Percentiles rank a stretch among this genome's conserved stretches.
Evolutionary conservation across 257 asterid species (phyloP).

Genomic region (Salvia rosmarinus): DNA sequence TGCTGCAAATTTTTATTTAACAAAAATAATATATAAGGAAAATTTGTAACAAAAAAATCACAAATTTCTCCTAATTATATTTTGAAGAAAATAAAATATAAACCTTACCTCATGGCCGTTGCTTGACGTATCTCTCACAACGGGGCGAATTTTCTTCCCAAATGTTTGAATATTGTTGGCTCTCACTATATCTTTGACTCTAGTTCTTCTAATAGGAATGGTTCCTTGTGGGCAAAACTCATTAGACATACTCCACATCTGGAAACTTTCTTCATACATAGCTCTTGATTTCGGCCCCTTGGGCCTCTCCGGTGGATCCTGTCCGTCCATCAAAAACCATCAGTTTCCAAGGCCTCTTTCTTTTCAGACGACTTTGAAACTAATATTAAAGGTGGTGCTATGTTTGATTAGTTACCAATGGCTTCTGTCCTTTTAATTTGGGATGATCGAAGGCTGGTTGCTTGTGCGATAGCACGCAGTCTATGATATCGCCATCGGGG

Average conservation of each 20-base stretch:
- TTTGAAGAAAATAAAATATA: neutral
- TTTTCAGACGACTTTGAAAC: neutral
- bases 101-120: conserved; percentile 79
- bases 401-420: conserved; percentile 53
- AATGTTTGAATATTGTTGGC: conserved; percentile 55
- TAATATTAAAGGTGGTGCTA: neutral
- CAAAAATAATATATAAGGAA: neutral
- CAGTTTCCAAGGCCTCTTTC: too few relatives aligned
- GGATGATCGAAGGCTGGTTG: conserved; percentile 98
- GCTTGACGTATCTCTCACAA: conserved; percentile 68
- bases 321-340: neutral
- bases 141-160: conserved; percentile 59
- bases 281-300: conserved; percentile 50
- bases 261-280: conserved; percentile 56
- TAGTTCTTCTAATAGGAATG: conserved; percentile 79
- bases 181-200: conserved; percentile 65
- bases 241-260: conserved; percentile 69
- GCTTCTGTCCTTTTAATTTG: conserved; percentile 70
- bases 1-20: conserved; percentile 48
- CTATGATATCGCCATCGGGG: conserved; percentile 91
- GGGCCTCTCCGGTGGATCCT: conserved; percentile 93
- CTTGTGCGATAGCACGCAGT: conserved; percentile 72
- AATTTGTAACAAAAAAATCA: neutral
- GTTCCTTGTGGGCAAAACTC: conserved; percentile 86
- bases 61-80: too few relatives aligned